A percentile compares a stretch with the other conserved stretches of the same genome.
Evolutionary conservation across 2,329 filamentous ascomycete genomes (phyloP).

Genomic region (Xylaria multiplex): DNA sequence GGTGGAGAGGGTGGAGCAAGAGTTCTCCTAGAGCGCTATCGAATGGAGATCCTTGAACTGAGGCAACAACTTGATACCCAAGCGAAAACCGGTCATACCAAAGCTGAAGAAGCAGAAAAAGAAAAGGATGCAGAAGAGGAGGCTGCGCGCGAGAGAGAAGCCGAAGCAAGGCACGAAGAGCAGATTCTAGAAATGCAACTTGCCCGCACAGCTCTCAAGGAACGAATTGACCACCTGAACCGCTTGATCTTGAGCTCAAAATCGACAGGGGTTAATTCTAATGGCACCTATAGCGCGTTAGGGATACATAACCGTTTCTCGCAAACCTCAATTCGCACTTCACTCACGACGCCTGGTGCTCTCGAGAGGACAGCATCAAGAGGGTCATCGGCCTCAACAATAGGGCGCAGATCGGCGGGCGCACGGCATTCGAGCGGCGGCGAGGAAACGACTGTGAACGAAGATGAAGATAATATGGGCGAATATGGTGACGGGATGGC

Average conservation of each 20-base stretch:
- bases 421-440: conserved; percentile 57
- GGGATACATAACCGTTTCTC: conserved; percentile 72
- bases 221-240: conserved; percentile 97
- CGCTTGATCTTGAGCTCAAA: conserved; percentile 94
- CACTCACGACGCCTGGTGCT: conserved; percentile 70
- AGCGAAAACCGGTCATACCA: conserved; percentile 72
- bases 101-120: conserved; percentile 71
- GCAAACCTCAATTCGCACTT: conserved; percentile 72
- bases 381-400: conserved; percentile 70
- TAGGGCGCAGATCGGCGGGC: conserved; percentile 63
- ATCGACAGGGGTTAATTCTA: conserved; percentile 89
- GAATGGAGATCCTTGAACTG: conserved; percentile 89
- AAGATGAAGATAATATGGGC: conserved; percentile 76
- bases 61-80: conserved; percentile 84
- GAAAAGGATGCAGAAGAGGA: conserved; percentile 76
- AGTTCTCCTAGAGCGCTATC: conserved; percentile 90
- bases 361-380: conserved; percentile 74
- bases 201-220: conserved; percentile 92
- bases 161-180: conserved; percentile 88
- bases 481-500: conserved; percentile 90
- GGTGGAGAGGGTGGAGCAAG: conserved; percentile 87
- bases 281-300: conserved; percentile 75
- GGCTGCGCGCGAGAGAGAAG: conserved; percentile 78
- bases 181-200: conserved; percentile 99
- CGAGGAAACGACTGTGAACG: conserved; percentile 54